These are phyloP conservation scores for Phyllosticta citribraziliensis DNA, from an alignment of 2,329 filamentous ascomycete species.

Conservation along the genomic window DNA sequence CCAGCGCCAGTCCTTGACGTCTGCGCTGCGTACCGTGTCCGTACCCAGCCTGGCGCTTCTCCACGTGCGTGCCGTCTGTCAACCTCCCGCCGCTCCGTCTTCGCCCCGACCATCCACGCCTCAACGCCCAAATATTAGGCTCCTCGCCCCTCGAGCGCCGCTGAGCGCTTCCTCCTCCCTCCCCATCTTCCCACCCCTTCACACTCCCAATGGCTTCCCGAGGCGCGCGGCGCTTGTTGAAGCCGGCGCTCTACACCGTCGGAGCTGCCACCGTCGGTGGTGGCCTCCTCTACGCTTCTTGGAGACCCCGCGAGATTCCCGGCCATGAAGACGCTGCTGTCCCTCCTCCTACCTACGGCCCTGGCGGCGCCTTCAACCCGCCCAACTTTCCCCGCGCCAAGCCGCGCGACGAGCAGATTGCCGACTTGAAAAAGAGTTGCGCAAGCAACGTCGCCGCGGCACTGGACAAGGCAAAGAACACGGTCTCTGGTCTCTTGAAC, in stretches of 20 bases:
- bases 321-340: slow-evolving; percentile 59
- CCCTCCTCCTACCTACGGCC: slow-evolving; percentile 59
- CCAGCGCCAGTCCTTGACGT: neutral
- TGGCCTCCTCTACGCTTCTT: slow-evolving; percentile 51
- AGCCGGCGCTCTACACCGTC: slow-evolving; percentile 50
- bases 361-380: slow-evolving; percentile 57
- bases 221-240: slow-evolving; percentile 36
- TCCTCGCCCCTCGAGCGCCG: slow-evolving; percentile 3
- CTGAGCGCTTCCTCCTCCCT: neutral
- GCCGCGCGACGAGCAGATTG: slow-evolving; percentile 54
- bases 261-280: slow-evolving; percentile 45
- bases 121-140: slow-evolving; percentile 2
- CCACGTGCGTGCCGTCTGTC: neutral
- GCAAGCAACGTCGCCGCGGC: slow-evolving; percentile 30
- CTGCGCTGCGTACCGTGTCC: neutral
- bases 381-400: slow-evolving; percentile 57
- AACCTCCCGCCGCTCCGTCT: neutral
- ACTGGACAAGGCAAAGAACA: slow-evolving; percentile 28
- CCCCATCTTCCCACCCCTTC: neutral
- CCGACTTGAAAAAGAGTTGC: slow-evolving; percentile 43
- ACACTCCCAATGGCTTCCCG: slow-evolving; percentile 13
- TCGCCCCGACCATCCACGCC: neutral
- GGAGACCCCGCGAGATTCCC: slow-evolving; percentile 63
- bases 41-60: neutral
- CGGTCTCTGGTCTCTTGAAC: slow-evolving; percentile 15